Base-by-base conservation (phyloP, 768 basidiomycete genomes). In the Russula vinacea region DNA sequence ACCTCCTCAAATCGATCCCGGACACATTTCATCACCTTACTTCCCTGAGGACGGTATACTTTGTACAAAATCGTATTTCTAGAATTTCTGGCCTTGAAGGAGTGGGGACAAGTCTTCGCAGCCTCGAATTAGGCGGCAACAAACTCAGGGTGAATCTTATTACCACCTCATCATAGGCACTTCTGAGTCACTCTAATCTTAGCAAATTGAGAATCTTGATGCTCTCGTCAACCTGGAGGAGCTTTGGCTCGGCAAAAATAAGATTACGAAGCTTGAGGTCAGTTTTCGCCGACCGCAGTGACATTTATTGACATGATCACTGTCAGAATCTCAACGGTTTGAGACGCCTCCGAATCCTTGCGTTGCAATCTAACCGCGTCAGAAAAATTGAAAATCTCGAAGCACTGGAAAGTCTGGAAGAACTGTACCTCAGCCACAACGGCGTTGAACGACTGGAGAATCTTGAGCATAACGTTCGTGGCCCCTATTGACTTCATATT, bases 171-270 rank as follows among this genome's bases (percentile, higher is more conserved):
- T 62, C 53, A 19, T 5, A 32, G 52, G 35, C 22, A 39, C 42
- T 63, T 56, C 67, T 62, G 45, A 61, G 50, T 37, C 57, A 22
- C 17, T 14, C 22, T 35, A 17, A 26, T 57, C 65, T 22, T 62
- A 97, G 94, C 84, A 80, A 78, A 96, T 99, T 62, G 92, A 98
- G 73, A 88, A 88, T 45, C 75, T 98, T 4, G 91, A 92, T 13
- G 79, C 83, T 1, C 77, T 97, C 44, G 83, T 87, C 1, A 90
- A 89, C 68, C 78, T 99, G 11, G 92, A 94, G 68, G 94, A 98
- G 70, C 78, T 99, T 3, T 98, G 96, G 94, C 76, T 98, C 3
- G 97, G 97, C 9, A 99, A 99, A 81, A 99, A 99, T 74, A 99
- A 98, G 78, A 92, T 99, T 62, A 73, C 86, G 7, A 87, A 84